Base-by-base conservation (phyloP, 371 early-diverging fungal genomes). In the Apophysomyces trapeziformis region DNA sequence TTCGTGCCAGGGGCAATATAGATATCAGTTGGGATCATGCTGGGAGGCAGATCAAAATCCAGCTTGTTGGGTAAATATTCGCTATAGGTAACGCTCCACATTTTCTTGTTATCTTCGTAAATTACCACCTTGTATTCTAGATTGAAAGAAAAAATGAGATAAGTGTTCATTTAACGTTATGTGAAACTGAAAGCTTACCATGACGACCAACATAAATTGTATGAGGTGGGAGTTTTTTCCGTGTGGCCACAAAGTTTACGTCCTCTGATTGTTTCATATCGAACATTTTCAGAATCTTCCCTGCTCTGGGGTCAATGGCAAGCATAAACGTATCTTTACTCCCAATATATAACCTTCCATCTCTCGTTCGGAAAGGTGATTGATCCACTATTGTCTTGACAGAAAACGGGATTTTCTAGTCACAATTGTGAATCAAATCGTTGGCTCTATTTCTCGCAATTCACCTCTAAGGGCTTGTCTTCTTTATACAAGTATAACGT, bases 271-370 rank as follows among this genome's bases (percentile, higher is more conserved):
- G 74, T 32, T 82, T 79, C 39, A 80, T 73, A 58, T 79, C 87
- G 64, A 84, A 87, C 16, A 71, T 73, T 21, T 82, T 73, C 26
- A 90, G 62, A 32, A 94, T 77, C 18, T 73, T 70, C 0, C 95
- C 95, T 14, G 87, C 83, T 3, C 78, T 57, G 32, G 93, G 87
- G 71, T 95, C 90, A 7, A 96, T 72, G 8, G 90, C 90, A 2
- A 90, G 68, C 70, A 93, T 83, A 9, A 85, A 69, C 2, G 93
- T 87, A 6, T 71, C 74, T 65, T 92, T 92, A 56, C 74, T 76
- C 2, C 92, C 90, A 6, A 89, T 86, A 71, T 91, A 93, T 2
- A 87, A 80, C 16, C 85, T 84, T 4, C 86, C 79, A 58, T 84
- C 88, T 21, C 75, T 72, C 11, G 85, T 79, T 36, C 85, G 79